phyloP scores from a whole-genome alignment of 169 alveolate genomes.

The Theileria sp. region DNA sequence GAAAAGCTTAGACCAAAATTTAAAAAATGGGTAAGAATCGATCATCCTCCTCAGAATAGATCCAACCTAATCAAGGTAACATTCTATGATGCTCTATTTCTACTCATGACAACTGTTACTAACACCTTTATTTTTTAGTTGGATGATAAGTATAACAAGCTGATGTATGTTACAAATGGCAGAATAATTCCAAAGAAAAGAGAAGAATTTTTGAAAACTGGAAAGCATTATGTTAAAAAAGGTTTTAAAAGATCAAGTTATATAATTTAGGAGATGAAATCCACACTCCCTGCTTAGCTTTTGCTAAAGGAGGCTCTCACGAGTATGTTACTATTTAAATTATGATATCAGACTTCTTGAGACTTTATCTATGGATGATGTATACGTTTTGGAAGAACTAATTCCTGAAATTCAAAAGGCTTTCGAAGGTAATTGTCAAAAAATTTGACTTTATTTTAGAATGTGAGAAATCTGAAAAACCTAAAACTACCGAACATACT shows the following conservation, averaged over 20 bases:
- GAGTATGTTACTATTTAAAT: background rate
- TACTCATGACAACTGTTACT: background rate
- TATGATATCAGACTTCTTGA: slow-evolving; percentile 31
- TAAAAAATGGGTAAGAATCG: slow-evolving; percentile 49
- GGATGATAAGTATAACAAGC: slow-evolving; percentile 50
- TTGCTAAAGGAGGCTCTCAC: slow-evolving; percentile 64
- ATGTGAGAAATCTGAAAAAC: slow-evolving; percentile 19
- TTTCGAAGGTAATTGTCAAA: slow-evolving; percentile 36
- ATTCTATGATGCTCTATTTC: background rate
- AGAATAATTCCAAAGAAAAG: slow-evolving; percentile 4
- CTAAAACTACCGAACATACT: slow-evolving; percentile 21
- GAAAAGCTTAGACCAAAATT: slow-evolving; percentile 56
- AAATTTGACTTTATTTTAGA: background rate
- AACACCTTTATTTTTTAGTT: slow-evolving; percentile 19
- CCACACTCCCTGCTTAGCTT: slow-evolving; percentile 58
- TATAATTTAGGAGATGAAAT: slow-evolving; percentile 41
- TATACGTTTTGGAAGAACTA: slow-evolving; percentile 49
- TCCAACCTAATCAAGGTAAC: slow-evolving; percentile 49
- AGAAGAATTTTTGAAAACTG: slow-evolving; percentile 22
- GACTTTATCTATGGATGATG: slow-evolving; percentile 63
- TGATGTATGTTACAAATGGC: slow-evolving; percentile 62
- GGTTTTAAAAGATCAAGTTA: background rate
- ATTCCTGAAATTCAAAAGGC: slow-evolving; percentile 59
- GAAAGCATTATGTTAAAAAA: slow-evolving; percentile 27
- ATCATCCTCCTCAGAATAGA: slow-evolving; percentile 64